Evolutionary conservation across 352 stramenopile species (phyloP).

Genomic region (Pythium rhizo-oryzae): DNA sequence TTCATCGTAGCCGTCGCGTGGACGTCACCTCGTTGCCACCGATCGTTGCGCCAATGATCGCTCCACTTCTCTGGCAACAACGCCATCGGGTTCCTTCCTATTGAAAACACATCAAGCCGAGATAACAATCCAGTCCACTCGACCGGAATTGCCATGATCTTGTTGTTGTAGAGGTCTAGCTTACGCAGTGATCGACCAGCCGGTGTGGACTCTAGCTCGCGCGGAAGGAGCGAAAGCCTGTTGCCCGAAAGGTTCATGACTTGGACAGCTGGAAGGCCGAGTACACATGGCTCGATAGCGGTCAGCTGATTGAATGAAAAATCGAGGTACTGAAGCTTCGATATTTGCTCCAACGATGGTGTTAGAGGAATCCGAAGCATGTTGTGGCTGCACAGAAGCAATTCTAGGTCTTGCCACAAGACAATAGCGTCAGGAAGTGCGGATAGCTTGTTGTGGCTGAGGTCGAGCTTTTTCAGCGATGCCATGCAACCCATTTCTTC

Average conservation of each 20-base stretch:
- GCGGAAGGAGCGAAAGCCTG: slow-evolving; percentile 45
- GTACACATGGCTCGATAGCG: slow-evolving; percentile 53
- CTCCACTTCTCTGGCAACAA: slow-evolving; percentile 69
- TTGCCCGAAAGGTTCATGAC: slow-evolving; percentile 62
- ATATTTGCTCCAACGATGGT: slow-evolving; percentile 31
- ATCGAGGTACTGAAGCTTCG: slow-evolving; percentile 54
- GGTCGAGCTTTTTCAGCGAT: slow-evolving; percentile 40
- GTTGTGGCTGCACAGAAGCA: slow-evolving; percentile 61
- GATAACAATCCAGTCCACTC: slow-evolving; percentile 51
- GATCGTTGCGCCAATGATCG: slow-evolving; percentile 27
- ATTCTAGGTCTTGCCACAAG: slow-evolving; percentile 44
- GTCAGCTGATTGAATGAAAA: slow-evolving; percentile 55
- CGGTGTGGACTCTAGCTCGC: slow-evolving; percentile 34
- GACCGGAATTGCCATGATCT: slow-evolving; percentile 51
- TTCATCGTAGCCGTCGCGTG: slow-evolving; percentile 51
- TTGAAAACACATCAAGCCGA: slow-evolving; percentile 59
- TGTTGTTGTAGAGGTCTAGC: slow-evolving; percentile 69
- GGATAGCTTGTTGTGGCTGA: slow-evolving; percentile 58
- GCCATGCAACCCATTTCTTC: slow-evolving; percentile 62
- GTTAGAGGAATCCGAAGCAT: slow-evolving; percentile 42
- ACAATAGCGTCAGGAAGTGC: slow-evolving; percentile 50
- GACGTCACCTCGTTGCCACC: slow-evolving; percentile 53
- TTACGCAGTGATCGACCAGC: slow-evolving; percentile 40
- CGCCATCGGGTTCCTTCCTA: slow-evolving; percentile 59
- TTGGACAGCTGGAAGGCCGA: slow-evolving; percentile 45